Base-by-base conservation (phyloP, 2,329 filamentous ascomycete species). In the Pseudopithomyces chartarum region DNA sequence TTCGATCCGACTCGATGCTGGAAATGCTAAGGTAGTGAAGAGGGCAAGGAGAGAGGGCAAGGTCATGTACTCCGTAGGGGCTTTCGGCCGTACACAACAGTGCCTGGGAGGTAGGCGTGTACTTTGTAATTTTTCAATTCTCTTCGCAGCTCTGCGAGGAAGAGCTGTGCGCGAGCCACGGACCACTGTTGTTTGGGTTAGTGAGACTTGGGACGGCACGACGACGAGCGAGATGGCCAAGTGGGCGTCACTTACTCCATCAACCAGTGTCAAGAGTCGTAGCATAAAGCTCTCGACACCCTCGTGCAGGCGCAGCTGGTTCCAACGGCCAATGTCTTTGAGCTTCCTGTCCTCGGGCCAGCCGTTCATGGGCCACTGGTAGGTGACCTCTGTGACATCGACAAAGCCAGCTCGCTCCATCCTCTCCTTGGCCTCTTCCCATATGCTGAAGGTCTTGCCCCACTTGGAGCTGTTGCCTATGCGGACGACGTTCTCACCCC, bases 261-360 rank as follows among this genome's bases (percentile, higher is more conserved):
- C 69, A 2, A 71, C 69, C 54, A 70, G 70, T 5, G 75, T 77
- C 58, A 76, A 56, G 53, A 76, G 54, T 4, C 71, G 58, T 44
- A 77, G 45, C 68, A 73, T 75, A 52, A 74, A 76, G 0, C 74
- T 73, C 57, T 77, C 73, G 4, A 75, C 67, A 3, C 75, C 75
- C 36, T 74, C 68, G 59, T 75, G 69, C 44, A 75, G 54, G 19
- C 71, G 47, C 34, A 76, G 52, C 57, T 75, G 70, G 48, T 77
- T 76, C 71, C 73, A 76, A 13, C 65, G 38, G 1, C 75, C 75
- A 13, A 77, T 70, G 36, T 76, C 69, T 58, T 74, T 76, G 47
- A 70, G 44, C 51, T 65, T 66, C 13, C 59, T 58, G 19, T 76
- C 71, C 7, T 57, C 47, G 6, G 67, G 54, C 74, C 74, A 76